Evolutionary conservation across 2,329 filamentous ascomycete genomes (phyloP).

Genomic region (Pezicula neosporulosa): DNA sequence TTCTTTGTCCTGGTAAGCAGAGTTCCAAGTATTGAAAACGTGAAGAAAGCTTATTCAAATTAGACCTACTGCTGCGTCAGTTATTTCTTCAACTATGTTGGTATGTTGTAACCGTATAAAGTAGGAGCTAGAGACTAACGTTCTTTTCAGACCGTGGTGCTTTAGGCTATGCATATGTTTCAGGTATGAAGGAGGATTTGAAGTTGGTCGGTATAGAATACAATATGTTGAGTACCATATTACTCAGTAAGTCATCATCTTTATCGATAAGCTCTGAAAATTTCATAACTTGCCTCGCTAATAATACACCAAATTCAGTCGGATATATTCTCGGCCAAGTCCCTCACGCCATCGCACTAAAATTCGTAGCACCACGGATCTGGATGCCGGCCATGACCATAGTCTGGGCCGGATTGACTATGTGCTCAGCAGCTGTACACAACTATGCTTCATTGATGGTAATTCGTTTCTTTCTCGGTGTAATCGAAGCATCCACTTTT

Average conservation of each 20-base stretch:
- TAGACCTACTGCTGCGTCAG: neutral
- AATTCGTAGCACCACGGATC: conserved; percentile 38
- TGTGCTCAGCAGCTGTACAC: conserved; percentile 52
- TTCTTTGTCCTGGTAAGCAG: neutral
- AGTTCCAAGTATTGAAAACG: neutral
- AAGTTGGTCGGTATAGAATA: neutral
- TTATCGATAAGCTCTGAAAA: neutral
- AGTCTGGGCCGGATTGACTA: conserved; percentile 58
- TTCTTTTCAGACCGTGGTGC: neutral
- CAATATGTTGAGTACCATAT: neutral
- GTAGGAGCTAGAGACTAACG: neutral
- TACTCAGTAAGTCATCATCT: neutral
- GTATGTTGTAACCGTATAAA: neutral
- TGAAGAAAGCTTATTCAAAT: neutral
- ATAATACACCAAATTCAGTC: conserved; percentile 1
- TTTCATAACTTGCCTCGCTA: neutral
- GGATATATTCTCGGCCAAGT: conserved; percentile 50
- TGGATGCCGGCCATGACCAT: conserved; percentile 59
- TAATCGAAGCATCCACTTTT: conserved; percentile 51
- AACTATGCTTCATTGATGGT: conserved; percentile 58
- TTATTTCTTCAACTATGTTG: neutral
- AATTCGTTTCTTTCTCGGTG: conserved; percentile 50
- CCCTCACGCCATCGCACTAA: conserved; percentile 53
- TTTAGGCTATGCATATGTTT: neutral
- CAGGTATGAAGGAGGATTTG: neutral